Conservation (phyloP, 2,329 filamentous ascomycete genomes). For the Pleoardoris graminearum region DNA sequence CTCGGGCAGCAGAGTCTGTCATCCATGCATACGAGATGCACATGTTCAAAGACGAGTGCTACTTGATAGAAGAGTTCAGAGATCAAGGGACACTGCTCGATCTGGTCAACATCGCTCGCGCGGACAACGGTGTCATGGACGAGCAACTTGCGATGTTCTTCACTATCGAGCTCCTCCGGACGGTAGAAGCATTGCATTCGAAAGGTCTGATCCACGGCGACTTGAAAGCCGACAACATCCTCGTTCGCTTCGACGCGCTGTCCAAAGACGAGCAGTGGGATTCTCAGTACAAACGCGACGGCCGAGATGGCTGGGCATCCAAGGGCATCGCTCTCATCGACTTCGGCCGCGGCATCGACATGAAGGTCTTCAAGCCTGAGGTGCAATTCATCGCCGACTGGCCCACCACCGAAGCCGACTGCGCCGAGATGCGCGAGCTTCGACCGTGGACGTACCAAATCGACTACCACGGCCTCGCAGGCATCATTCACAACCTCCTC, state of each 20-base stretch:
- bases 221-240: constrained; percentile 92
- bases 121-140: constrained; percentile 78
- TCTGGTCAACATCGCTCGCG: constrained; percentile 82
- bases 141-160: constrained; percentile 95
- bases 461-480: constrained; percentile 91
- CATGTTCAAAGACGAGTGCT: constrained; percentile 86
- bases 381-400: constrained; percentile 95
- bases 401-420: constrained; percentile 85
- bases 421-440: constrained; percentile 91
- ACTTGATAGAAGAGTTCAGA: constrained; percentile 83
- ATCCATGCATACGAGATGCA: constrained; percentile 88
- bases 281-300: constrained; percentile 71
- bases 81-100: constrained; percentile 93
- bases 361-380: constrained; percentile 75
- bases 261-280: constrained; percentile 54
- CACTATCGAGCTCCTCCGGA: constrained; percentile 85
- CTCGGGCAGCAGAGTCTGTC: constrained; percentile 74
- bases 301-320: constrained; percentile 74
- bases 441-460: constrained; percentile 97
- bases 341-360: constrained; percentile 92
- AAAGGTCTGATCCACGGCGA: constrained; percentile 87
- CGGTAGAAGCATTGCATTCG: constrained; percentile 81
- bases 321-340: constrained; percentile 89
- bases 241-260: constrained; percentile 74
- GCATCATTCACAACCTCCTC: constrained; percentile 82